A percentile compares a stretch with the other conserved stretches of the same genome.
Evolutionary conservation across 305 asterid species (phyloP).

Genomic region (Ruellia speciosa): DNA sequence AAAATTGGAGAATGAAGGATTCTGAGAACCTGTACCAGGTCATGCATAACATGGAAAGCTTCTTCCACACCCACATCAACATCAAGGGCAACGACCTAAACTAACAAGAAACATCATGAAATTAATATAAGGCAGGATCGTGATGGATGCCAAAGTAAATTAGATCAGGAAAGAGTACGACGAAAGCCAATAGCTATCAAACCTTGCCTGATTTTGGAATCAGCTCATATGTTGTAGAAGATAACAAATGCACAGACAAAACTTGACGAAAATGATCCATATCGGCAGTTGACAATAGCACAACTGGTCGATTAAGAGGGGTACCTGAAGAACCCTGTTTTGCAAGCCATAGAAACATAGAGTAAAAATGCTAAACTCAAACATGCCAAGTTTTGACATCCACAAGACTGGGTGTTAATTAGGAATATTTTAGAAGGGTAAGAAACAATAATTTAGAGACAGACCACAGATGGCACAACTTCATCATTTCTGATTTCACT

Average conservation of each 20-base stretch:
- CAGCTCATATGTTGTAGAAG: slow-evolving; percentile 45
- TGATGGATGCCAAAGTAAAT: slow-evolving; percentile 13
- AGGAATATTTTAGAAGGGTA: not conserved
- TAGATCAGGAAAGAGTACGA: not conserved
- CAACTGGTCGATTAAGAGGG: slow-evolving; percentile 19
- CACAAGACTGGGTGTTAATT: not conserved
- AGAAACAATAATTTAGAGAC: slow-evolving; percentile 18
- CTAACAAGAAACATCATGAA: slow-evolving; percentile 16
- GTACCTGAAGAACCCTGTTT: slow-evolving; percentile 37
- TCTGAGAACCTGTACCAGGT: slow-evolving; percentile 34
- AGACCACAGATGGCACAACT: slow-evolving; percentile 25
- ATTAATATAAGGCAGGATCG: not conserved
- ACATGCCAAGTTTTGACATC: not conserved
- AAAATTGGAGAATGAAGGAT: not conserved
- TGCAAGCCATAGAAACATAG: slow-evolving; percentile 18
- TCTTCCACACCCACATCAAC: slow-evolving; percentile 43
- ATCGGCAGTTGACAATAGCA: slow-evolving; percentile 28
- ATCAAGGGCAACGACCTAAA: slow-evolving; percentile 46
- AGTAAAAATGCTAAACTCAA: not conserved
- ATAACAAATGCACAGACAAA: slow-evolving; percentile 43
- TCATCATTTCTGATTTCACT: slow-evolving; percentile 15
- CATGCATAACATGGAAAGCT: slow-evolving; percentile 53
- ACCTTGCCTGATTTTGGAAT: slow-evolving; percentile 71
- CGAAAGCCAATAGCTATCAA: slow-evolving; percentile 26
- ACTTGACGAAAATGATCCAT: slow-evolving; percentile 38